Percentiles rank a stretch among this genome's conserved stretches.
These are phyloP conservation scores for Nannizziopsis barbatae DNA, from an alignment of 2,329 filamentous ascomycete species.

Conservation along the genomic window DNA sequence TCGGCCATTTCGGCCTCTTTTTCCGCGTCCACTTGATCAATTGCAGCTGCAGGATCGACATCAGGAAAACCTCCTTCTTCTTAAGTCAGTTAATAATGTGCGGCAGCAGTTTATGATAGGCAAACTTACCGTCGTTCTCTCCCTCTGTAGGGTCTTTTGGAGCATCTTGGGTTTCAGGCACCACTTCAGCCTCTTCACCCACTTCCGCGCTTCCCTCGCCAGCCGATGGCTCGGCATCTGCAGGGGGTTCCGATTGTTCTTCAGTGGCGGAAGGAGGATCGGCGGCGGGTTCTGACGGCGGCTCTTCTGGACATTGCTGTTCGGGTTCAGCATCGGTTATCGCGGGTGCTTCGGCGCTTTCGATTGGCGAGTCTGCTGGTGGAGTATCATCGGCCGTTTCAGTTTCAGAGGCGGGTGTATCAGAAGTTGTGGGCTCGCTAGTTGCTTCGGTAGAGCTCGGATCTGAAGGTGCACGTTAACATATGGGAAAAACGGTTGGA, in stretches of 20 bases:
- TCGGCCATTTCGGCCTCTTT: slow-evolving; percentile 14
- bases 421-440: background rate
- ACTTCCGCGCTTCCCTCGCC: background rate
- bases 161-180: background rate
- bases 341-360: background rate
- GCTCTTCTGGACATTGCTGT: background rate
- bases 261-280: background rate
- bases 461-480: background rate
- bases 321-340: background rate
- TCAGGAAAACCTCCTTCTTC: slow-evolving; percentile 10
- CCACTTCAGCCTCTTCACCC: background rate
- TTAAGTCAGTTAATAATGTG: slow-evolving; percentile 2
- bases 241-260: background rate
- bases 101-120: background rate
- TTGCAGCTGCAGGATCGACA: slow-evolving; percentile 11
- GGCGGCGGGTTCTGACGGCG: background rate
- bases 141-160: background rate
- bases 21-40: slow-evolving; percentile 15
- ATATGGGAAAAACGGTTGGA: background rate
- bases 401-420: background rate
- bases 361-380: background rate
- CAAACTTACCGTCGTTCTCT: slow-evolving; percentile 8
- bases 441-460: background rate
- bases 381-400: background rate
- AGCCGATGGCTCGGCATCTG: background rate